Evolutionary conservation across 108 stramenopile genomes (phyloP).

Genomic region (Nannochloropsis salina): DNA sequence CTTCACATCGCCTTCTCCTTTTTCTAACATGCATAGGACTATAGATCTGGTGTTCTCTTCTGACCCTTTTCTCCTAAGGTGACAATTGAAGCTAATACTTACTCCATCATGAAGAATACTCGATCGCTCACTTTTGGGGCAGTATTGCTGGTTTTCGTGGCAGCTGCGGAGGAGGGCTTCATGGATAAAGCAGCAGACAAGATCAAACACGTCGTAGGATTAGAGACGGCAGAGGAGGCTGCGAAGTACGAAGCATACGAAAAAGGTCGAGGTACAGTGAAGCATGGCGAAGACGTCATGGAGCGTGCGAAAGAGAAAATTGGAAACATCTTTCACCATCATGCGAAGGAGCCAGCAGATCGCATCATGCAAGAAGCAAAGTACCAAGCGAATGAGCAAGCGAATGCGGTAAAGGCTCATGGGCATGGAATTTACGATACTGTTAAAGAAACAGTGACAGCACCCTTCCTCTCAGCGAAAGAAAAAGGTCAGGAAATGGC

Average conservation of each 20-base stretch:
- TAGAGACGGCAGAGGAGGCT: background rate
- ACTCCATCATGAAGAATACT: too few relatives aligned
- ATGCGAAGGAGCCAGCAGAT: slow-evolving; percentile 15
- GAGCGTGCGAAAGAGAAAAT: slow-evolving; percentile 7
- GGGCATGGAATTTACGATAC: background rate
- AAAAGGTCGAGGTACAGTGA: background rate
- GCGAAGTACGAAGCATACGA: background rate
- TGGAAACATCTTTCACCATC: background rate
- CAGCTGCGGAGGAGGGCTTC: background rate
- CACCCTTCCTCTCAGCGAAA: background rate
- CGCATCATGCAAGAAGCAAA: background rate
- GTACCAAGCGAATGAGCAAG: background rate
- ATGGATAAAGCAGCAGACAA: background rate
- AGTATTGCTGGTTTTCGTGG: background rate
- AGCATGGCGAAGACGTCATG: background rate
- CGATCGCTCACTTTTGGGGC: too few relatives aligned
- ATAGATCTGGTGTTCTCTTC: too few relatives aligned
- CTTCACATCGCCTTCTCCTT: too few relatives aligned
- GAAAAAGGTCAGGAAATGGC: background rate
- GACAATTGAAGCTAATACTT: too few relatives aligned
- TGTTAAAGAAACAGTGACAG: background rate
- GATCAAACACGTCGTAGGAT: slow-evolving; percentile 4
- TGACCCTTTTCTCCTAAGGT: too few relatives aligned
- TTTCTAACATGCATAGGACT: too few relatives aligned
- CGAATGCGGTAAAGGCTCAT: background rate